Percentiles rank a stretch among this genome's conserved stretches.
Conservation (phyloP, 2,329 filamentous ascomycete species). For the Ascochyta koolunga region DNA sequence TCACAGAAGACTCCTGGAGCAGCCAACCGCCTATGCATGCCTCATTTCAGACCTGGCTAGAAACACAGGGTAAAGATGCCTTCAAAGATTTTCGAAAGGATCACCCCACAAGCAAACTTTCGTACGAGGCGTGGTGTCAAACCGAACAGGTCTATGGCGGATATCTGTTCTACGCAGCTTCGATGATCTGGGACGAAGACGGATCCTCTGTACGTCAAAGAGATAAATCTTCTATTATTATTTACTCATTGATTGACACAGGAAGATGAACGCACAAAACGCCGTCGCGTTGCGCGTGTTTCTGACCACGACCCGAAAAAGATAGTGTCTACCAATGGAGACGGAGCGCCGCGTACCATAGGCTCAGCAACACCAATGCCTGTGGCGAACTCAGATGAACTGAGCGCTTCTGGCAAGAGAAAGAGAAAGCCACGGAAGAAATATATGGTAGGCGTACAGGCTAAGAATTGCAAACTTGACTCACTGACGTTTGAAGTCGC, state of each 20-base stretch:
- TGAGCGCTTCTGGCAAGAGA: constrained; percentile 34
- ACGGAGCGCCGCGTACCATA: constrained; percentile 22
- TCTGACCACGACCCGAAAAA: constrained; percentile 34
- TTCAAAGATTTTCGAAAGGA: constrained; percentile 35
- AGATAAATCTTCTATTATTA: background rate
- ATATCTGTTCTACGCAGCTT: constrained; percentile 39
- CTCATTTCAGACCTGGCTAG: constrained; percentile 11
- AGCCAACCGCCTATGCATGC: constrained; percentile 1
- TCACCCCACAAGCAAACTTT: constrained; percentile 28
- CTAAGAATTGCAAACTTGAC: background rate
- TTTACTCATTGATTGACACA: constrained; percentile 28
- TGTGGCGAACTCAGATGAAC: constrained; percentile 26
- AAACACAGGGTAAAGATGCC: constrained; percentile 5
- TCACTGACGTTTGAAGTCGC: constrained; percentile 31
- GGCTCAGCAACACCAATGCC: constrained; percentile 25
- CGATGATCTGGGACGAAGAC: constrained; percentile 37
- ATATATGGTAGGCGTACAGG: constrained; percentile 29
- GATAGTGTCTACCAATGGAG: constrained; percentile 33
- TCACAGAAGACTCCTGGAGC: background rate
- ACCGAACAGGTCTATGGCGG: constrained; percentile 36
- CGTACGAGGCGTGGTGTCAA: constrained; percentile 41
- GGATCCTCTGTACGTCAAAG: constrained; percentile 35
- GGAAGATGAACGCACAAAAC: constrained; percentile 33
- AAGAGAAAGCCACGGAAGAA: constrained; percentile 38
- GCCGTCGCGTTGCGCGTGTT: constrained; percentile 26